These are phyloP conservation scores for Cordyceps fumosorosea DNA, from an alignment of 2,329 filamentous ascomycete genomes.

Conservation along the genomic window DNA sequence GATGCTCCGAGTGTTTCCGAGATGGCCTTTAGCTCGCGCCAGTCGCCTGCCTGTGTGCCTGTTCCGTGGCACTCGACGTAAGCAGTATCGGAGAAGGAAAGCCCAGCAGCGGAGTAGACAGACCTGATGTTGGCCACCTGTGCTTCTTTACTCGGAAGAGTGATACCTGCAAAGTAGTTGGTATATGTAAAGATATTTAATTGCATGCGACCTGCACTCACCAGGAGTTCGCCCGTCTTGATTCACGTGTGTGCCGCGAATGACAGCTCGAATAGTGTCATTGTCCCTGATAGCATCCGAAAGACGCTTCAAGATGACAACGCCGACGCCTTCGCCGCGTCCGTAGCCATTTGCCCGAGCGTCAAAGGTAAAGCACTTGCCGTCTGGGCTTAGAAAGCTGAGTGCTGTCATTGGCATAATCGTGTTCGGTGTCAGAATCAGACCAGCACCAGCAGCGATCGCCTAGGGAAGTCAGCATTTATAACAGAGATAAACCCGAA, in stretches of 20 bases:
- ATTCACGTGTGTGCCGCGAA: conserved; percentile 47
- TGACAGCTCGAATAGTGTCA: conserved; percentile 51
- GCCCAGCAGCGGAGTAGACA: conserved; percentile 39
- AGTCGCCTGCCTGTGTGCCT: conserved; percentile 51
- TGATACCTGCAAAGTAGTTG: conserved; percentile 38
- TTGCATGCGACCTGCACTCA: conserved; percentile 18
- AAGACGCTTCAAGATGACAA: conserved; percentile 54
- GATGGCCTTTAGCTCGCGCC: conserved; percentile 42
- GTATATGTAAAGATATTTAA: neutral
- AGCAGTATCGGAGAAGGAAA: conserved; percentile 38
- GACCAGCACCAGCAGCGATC: conserved; percentile 43
- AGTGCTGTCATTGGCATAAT: conserved; percentile 51
- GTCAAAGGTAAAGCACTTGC: conserved; percentile 49
- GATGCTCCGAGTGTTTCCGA: conserved; percentile 34
- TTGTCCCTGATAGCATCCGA: conserved; percentile 50
- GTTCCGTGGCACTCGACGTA: conserved; percentile 56
- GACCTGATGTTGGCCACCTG: conserved; percentile 44
- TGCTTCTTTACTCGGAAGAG: conserved; percentile 46
- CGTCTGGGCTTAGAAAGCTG: conserved; percentile 46
- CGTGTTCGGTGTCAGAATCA: conserved; percentile 49
- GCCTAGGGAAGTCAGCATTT: conserved; percentile 23
- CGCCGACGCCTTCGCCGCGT: conserved; percentile 54
- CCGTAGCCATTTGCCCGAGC: conserved; percentile 56
- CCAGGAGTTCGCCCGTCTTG: conserved; percentile 52
- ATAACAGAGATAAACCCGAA: neutral